Conservation (phyloP, 192 early-diverging fungal genomes). For the Martensiomyces pterosporus region DNA sequence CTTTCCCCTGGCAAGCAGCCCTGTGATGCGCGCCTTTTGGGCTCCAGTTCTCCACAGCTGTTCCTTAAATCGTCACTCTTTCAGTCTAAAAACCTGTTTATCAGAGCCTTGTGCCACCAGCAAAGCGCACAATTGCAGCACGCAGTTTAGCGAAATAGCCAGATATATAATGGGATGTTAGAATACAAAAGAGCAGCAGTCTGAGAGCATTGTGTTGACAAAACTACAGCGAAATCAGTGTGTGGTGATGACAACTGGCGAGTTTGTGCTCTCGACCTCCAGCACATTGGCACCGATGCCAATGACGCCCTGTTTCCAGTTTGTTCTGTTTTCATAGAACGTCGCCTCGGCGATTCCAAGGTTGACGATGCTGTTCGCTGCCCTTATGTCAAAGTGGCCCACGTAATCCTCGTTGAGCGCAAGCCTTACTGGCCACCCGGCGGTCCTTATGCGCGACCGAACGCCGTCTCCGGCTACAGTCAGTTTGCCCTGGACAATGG, state of each 20-base stretch:
- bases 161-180: not conserved
- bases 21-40: too few relatives aligned
- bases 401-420: slow-evolving; percentile 11
- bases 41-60: too few relatives aligned
- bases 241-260: slow-evolving; percentile 17
- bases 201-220: not conserved
- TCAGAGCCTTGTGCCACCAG: too few relatives aligned
- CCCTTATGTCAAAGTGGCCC: slow-evolving; percentile 22
- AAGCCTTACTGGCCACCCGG: slow-evolving; percentile 20
- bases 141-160: not conserved
- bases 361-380: slow-evolving; percentile 18
- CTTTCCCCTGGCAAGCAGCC: too few relatives aligned
- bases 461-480: slow-evolving; percentile 1
- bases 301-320: slow-evolving; percentile 17
- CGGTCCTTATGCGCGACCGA: slow-evolving; percentile 6
- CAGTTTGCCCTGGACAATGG: slow-evolving; percentile 18
- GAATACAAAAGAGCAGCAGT: not conserved
- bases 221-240: not conserved
- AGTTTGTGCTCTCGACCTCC: slow-evolving; percentile 11
- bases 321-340: slow-evolving; percentile 2
- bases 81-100: too few relatives aligned
- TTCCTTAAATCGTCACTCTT: not conserved
- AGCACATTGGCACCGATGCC: slow-evolving; percentile 11
- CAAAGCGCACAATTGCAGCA: not conserved
- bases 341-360: slow-evolving; percentile 8